phyloP scores from a whole-genome alignment of 2,329 filamentous ascomycete genomes.

The Metarhizium guizhouense region DNA sequence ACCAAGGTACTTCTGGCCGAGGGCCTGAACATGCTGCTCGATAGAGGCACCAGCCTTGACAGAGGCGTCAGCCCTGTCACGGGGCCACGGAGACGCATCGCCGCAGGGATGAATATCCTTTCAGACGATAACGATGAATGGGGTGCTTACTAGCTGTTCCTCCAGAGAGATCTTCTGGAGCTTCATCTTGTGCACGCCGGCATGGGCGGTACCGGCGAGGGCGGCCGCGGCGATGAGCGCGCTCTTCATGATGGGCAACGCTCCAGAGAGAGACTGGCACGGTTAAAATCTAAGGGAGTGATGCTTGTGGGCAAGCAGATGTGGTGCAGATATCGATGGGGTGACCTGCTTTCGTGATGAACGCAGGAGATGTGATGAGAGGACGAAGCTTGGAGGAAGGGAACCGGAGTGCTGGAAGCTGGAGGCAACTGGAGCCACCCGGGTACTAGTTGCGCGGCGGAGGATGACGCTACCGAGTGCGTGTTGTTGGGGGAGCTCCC shows the following conservation, averaged over 20 bases:
- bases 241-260: constrained; percentile 67
- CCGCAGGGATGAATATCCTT: constrained; percentile 7
- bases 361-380: neutral
- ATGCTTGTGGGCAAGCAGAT: neutral
- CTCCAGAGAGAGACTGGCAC: constrained; percentile 5
- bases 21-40: constrained; percentile 68
- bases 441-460: too few relatives aligned
- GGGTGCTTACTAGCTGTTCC: constrained; percentile 73
- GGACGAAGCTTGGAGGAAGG: neutral
- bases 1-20: constrained; percentile 96
- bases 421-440: neutral
- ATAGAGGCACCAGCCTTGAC: constrained; percentile 66
- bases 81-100: neutral
- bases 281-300: neutral
- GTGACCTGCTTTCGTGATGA: neutral
- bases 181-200: constrained; percentile 91
- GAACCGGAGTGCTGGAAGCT: neutral
- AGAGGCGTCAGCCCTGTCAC: constrained; percentile 3
- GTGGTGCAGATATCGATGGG: neutral
- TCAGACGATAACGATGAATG: neutral
- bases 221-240: constrained; percentile 68
- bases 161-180: constrained; percentile 91
- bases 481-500: too few relatives aligned
- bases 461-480: too few relatives aligned
- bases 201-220: constrained; percentile 75